Conservation (phyloP, 371 early-diverging fungal species). For the Circinella umbellata region DNA sequence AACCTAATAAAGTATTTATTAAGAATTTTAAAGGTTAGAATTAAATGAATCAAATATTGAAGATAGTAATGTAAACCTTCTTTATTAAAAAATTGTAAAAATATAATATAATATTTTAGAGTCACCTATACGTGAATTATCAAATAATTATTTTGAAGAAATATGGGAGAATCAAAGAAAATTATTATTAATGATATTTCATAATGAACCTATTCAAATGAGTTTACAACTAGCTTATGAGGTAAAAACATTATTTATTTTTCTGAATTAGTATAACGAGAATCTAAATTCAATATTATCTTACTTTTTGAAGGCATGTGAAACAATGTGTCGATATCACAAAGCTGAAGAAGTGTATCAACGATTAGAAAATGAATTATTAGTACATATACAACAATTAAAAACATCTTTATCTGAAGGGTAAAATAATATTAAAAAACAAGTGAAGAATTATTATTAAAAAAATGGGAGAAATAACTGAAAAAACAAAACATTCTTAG, state of each 20-base stretch:
- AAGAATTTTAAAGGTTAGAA: conserved; percentile 66
- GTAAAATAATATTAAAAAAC: conserved; percentile 23
- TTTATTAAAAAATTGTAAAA: too few species aligned
- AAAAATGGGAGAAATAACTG: too few species aligned
- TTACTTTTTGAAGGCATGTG: conserved; percentile 55
- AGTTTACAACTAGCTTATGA: conserved; percentile 83
- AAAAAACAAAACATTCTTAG: not conserved
- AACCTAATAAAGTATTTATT: conserved; percentile 57
- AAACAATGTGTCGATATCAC: conserved; percentile 82
- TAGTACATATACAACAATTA: conserved; percentile 40
- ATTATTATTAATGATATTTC: conserved; percentile 71
- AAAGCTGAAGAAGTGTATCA: conserved; percentile 67
- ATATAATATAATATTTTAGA: too few species aligned
- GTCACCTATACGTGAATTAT: conserved; percentile 64
- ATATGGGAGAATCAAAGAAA: conserved; percentile 66
- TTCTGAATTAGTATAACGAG: not conserved
- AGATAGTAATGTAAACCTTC: too few species aligned
- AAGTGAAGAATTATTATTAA: too few species aligned
- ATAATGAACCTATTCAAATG: conserved; percentile 54
- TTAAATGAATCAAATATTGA: too few species aligned
- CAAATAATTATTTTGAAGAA: conserved; percentile 63
- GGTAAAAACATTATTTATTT: conserved; percentile 25
- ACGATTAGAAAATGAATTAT: conserved; percentile 61
- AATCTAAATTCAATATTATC: not conserved
- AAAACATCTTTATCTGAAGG: conserved; percentile 31